These are phyloP conservation scores for Sugiyamaella japonica DNA, from an alignment of 1,139 yeast genomes.

Conservation along the genomic window DNA sequence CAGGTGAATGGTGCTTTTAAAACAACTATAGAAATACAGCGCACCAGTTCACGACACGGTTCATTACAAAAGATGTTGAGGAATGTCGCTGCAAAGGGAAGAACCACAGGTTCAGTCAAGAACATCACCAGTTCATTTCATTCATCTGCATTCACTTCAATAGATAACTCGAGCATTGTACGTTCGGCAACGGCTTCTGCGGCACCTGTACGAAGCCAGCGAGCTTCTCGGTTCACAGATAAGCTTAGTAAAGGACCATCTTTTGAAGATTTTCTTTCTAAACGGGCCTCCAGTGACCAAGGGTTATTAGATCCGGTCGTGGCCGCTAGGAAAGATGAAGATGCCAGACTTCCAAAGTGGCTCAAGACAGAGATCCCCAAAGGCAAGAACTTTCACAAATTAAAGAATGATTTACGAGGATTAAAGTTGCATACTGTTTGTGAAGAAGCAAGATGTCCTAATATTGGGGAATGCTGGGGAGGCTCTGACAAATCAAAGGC, in stretches of 20 bases:
- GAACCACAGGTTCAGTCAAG: neutral
- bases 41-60: no score
- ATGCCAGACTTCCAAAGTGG: constrained; percentile 87
- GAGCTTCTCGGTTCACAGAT: constrained; percentile 64
- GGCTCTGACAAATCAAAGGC: constrained; percentile 90
- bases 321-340: constrained; percentile 63
- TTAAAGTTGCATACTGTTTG: constrained; percentile 92
- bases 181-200: constrained; percentile 5
- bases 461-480: constrained; percentile 99
- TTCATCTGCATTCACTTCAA: neutral
- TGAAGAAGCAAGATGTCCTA: constrained; percentile 98
- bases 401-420: constrained; percentile 85
- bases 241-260: constrained; percentile 83
- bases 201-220: constrained; percentile 43
- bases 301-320: constrained; percentile 52
- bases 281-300: constrained; percentile 61
- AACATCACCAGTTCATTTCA: constrained; percentile 8
- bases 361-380: constrained; percentile 93
- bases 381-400: constrained; percentile 75
- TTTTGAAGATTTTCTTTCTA: constrained; percentile 85
- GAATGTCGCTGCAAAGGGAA: neutral
- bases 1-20: no score
- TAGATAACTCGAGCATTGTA: neutral
- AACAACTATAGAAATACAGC: no score
- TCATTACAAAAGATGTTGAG: neutral